Evolutionary conservation across 192 early-diverging fungal species (phyloP).

Genomic region (Glomus cerebriforme): DNA sequence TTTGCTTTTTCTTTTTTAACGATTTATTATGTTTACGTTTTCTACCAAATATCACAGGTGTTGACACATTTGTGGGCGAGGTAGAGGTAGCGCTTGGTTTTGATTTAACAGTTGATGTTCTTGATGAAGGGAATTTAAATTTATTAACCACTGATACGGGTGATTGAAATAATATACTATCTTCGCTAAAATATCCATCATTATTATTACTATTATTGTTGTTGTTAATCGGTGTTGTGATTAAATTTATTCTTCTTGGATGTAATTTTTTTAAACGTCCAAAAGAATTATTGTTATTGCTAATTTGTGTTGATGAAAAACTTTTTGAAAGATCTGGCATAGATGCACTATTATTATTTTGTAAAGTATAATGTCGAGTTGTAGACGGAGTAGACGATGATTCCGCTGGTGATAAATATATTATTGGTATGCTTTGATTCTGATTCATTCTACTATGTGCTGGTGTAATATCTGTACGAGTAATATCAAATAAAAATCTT

Average conservation of each 20-base stretch:
- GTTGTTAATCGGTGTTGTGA: neutral
- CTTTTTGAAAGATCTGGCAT: neutral
- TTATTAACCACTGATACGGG: neutral
- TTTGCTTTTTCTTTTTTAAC: neutral
- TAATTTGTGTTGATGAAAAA: slow-evolving; percentile 15
- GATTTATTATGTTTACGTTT: neutral
- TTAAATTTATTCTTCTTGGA: neutral
- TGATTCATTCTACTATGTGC: neutral
- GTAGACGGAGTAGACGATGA: neutral
- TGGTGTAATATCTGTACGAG: neutral
- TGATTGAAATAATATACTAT: neutral
- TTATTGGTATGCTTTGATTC: neutral
- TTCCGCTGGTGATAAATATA: neutral
- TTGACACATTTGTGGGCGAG: neutral
- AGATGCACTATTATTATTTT: neutral
- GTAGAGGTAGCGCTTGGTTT: neutral
- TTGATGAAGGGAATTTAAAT: neutral
- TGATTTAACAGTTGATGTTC: neutral
- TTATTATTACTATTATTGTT: neutral
- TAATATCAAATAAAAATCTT: neutral
- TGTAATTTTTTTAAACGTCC: neutral
- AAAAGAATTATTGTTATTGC: neutral
- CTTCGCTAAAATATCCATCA: slow-evolving; percentile 1
- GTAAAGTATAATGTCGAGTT: neutral
- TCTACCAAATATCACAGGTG: neutral